Conservation (phyloP, 148 eudicot genomes). For the Beta vulgaris region DNA sequence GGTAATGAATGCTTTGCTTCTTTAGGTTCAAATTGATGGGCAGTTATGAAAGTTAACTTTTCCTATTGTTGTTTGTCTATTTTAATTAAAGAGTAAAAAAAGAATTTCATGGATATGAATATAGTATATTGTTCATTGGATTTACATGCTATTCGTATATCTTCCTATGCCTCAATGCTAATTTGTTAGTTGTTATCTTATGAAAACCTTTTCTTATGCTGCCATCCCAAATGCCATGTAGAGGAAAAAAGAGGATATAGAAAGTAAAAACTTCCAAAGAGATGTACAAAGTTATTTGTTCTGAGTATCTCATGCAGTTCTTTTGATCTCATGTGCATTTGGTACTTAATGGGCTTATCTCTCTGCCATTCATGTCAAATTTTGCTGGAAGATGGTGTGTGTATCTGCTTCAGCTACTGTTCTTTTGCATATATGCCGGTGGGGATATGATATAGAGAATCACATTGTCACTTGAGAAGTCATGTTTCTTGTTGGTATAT, state of each 20-base stretch:
- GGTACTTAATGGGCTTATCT: neutral
- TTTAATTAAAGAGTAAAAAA: too few relatives aligned
- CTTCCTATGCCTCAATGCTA: neutral
- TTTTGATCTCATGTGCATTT: neutral
- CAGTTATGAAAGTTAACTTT: neutral
- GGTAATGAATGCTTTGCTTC: neutral
- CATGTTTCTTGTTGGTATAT: neutral
- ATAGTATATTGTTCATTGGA: too few relatives aligned
- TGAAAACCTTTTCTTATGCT: neutral
- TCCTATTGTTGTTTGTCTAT: too few relatives aligned
- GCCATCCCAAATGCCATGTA: too few relatives aligned
- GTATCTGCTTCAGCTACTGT: neutral
- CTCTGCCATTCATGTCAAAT: neutral
- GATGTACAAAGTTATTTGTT: neutral
- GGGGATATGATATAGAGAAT: neutral
- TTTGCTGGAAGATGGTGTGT: neutral
- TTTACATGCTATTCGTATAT: too few relatives aligned
- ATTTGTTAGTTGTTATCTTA: too few relatives aligned
- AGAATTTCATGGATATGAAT: too few relatives aligned
- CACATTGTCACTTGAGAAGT: neutral
- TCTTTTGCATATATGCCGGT: neutral
- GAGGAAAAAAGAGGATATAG: too few relatives aligned
- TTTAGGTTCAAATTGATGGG: neutral
- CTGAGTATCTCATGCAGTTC: neutral
- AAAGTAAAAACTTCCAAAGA: neutral